A percentile compares a stretch with the other conserved stretches of the same genome.
These are phyloP conservation scores for Mychonastes homosphaera DNA, from an alignment of 139 green algal species.

Conservation along the genomic window DNA sequence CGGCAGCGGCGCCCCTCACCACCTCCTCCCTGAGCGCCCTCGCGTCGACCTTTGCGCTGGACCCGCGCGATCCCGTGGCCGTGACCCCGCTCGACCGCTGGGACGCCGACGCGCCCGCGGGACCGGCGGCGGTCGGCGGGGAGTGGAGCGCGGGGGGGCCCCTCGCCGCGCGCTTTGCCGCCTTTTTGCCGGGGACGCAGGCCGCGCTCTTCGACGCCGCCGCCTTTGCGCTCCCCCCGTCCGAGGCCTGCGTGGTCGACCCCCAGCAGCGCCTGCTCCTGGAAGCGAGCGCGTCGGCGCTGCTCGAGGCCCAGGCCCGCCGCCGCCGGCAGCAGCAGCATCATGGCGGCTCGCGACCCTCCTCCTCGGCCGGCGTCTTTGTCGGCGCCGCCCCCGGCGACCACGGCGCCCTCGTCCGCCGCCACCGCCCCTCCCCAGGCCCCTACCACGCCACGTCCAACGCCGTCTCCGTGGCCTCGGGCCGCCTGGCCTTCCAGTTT, in stretches of 20 bases:
- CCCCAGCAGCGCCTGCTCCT: slow-evolving; percentile 76
- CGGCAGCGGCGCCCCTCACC: background rate
- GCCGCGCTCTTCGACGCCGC: slow-evolving; percentile 48
- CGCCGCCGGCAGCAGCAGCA: slow-evolving; percentile 1
- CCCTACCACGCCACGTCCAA: slow-evolving; percentile 62
- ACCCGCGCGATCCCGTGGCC: slow-evolving; percentile 12
- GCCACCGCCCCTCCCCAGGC: slow-evolving; percentile 14
- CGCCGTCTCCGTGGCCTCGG: slow-evolving; percentile 59
- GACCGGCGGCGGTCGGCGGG: too few relatives aligned
- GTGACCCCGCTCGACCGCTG: slow-evolving; percentile 31
- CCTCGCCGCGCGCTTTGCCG: slow-evolving; percentile 30
- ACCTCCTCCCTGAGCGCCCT: background rate
- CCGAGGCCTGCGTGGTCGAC: slow-evolving; percentile 57
- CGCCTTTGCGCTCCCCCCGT: slow-evolving; percentile 33
- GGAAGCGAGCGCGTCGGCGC: slow-evolving; percentile 25
- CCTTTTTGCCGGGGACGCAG: slow-evolving; percentile 34
- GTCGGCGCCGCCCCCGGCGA: slow-evolving; percentile 61
- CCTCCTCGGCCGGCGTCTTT: slow-evolving; percentile 24
- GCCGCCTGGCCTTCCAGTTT: slow-evolving; percentile 61
- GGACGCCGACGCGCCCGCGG: slow-evolving; percentile 36
- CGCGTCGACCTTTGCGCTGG: background rate
- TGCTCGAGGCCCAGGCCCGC: slow-evolving; percentile 6
- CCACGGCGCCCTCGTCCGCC: slow-evolving; percentile 46
- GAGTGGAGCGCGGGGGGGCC: background rate
- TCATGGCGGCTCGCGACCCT: background rate